Evolutionary conservation across 768 basidiomycete species (phyloP), one percentile per base, ranked within the genome.

Genomic region (Termitomyces sp.): DNA sequence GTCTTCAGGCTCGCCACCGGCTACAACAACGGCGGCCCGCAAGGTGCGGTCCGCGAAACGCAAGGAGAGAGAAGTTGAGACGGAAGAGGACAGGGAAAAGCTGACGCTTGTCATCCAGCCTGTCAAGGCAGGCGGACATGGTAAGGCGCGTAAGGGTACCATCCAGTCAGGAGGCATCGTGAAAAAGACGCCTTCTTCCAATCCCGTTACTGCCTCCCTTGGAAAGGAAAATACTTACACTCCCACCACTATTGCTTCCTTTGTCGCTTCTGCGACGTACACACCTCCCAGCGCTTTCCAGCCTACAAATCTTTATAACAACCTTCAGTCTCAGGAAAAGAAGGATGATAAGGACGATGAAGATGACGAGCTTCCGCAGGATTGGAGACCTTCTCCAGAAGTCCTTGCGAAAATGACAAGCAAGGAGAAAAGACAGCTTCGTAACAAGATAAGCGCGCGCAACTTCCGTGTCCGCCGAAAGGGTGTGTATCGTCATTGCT

Each of bases 401-500:
- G 94, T 95, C 62, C 97, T 98, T 77, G 88, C 91, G 69, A 98
- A 93, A 73, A 90, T 99, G 84, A 85, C 86, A 5, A 89, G 87
- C 67, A 98, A 96, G 76, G 95, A 98, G 78, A 98, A 98, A 74
- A 77, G 97, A 9, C 96, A 98, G 72, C 77, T 98, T 46, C 73
- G 96, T 53, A 99, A 99, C 77, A 99, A 99, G 86, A 94, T 98
- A 66, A 89, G 87, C 64, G 96, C 96, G 0, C 77, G 95, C 56
- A 97, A 96, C 70, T 98, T 98, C 75, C 82, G 96, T n/a, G 91
- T 94, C 32, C 77, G 96, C 40, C 80, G 95, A 71, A 98, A 98
- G 78, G 95, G 93, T 91, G 32, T 50, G 73, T 69, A 57, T 50
- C 43, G 49, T 59, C 58, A 56, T 53, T 59, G 55, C 54, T 63